A percentile compares a stretch with the other conserved stretches of the same genome.
These are phyloP conservation scores for Metschnikowia colocasiae DNA, from an alignment of 805 yeast genomes.

Conservation along the genomic window DNA sequence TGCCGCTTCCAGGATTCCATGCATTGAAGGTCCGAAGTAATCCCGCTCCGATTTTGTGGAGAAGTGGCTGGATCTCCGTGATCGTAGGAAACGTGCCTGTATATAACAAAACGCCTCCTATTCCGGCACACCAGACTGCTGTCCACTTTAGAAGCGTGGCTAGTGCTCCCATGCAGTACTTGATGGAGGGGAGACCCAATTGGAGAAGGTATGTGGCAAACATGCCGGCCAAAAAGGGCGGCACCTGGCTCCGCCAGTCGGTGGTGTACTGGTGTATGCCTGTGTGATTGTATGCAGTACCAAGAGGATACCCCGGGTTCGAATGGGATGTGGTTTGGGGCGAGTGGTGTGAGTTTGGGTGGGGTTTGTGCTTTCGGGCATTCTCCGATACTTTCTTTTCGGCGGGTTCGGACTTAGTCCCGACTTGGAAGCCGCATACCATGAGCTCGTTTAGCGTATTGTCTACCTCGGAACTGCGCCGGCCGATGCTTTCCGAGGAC, in stretches of 20 bases:
- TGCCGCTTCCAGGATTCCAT: not conserved
- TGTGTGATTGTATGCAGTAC: not conserved
- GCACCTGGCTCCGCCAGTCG: not conserved
- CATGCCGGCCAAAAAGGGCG: slow-evolving; percentile 27
- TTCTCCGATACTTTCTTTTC: not conserved
- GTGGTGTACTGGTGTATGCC: not conserved
- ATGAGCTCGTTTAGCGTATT: slow-evolving; percentile 29
- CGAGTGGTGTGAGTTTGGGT: not conserved
- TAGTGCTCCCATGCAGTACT: slow-evolving; percentile 19
- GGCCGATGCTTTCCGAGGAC: slow-evolving; percentile 37
- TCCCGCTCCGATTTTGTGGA: not conserved
- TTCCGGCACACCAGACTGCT: slow-evolving; percentile 22
- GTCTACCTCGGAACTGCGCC: slow-evolving; percentile 21
- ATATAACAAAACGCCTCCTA: slow-evolving; percentile 28
- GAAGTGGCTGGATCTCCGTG: not conserved
- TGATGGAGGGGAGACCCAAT: slow-evolving; percentile 22
- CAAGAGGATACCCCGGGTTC: not conserved
- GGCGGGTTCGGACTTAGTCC: not conserved
- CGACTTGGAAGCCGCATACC: slow-evolving; percentile 29
- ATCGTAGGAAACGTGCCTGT: slow-evolving; percentile 19
- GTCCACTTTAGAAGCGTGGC: slow-evolving; percentile 23
- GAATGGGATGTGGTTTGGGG: not conserved
- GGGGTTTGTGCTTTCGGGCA: not conserved
- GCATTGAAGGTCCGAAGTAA: not conserved
- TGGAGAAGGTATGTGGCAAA: slow-evolving; percentile 22